A percentile compares a stretch with the other conserved stretches of the same genome.
Conservation (phyloP, 2,329 filamentous ascomycete genomes). For the Fusarium armeniacum region DNA sequence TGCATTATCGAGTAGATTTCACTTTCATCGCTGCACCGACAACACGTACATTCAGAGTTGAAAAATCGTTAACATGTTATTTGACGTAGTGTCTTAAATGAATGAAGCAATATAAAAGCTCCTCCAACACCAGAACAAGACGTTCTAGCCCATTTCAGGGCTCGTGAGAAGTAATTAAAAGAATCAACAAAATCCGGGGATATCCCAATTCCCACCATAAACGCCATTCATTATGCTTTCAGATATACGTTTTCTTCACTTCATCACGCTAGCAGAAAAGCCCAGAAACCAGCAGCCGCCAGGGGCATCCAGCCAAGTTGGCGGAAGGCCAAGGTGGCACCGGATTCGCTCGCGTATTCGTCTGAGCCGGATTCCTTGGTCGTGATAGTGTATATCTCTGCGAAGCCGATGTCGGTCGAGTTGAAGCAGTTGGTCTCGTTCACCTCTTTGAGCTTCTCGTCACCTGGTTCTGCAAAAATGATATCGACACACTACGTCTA, state of each 20-base stretch:
- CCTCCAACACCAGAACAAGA: conserved; percentile 45
- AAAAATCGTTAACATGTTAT: conserved; percentile 9
- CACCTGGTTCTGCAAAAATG: conserved; percentile 84
- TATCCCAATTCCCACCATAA: conserved; percentile 34
- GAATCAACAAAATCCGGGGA: conserved; percentile 31
- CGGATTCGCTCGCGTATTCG: conserved; percentile 51
- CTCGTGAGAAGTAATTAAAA: neutral
- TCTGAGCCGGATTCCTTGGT: conserved; percentile 59
- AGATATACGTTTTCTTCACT: conserved; percentile 45
- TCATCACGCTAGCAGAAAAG: conserved; percentile 54
- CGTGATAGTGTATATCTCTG: conserved; percentile 79
- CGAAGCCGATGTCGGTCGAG: conserved; percentile 81
- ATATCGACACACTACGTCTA: conserved; percentile 87
- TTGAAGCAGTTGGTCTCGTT: conserved; percentile 92
- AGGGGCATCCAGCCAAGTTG: conserved; percentile 57
- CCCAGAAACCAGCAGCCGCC: conserved; percentile 56
- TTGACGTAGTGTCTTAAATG: conserved; percentile 18
- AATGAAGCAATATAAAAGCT: conserved; percentile 28
- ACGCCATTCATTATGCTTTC: conserved; percentile 47
- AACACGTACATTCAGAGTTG: neutral
- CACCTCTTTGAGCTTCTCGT: conserved; percentile 76
- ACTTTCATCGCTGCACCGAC: neutral
- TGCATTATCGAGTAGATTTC: neutral
- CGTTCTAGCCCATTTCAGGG: conserved; percentile 1
- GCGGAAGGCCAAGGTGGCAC: conserved; percentile 43